These are phyloP conservation scores for Pythium phragmiticola DNA, from an alignment of 352 stramenopile genomes.

Conservation along the genomic window DNA sequence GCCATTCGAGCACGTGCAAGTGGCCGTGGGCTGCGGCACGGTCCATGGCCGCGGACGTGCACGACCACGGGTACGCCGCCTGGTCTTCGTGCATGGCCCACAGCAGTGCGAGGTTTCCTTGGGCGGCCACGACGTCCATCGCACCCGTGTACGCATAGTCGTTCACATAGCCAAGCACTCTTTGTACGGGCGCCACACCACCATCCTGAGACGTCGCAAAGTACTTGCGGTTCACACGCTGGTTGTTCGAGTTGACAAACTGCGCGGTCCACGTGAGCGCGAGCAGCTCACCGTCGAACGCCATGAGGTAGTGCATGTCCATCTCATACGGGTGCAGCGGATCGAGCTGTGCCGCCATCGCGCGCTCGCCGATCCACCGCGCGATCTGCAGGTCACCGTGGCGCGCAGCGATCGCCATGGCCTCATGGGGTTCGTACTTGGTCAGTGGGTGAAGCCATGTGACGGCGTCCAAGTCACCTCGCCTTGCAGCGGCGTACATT, in stretches of 20 bases:
- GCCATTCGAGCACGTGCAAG: constrained; percentile 34
- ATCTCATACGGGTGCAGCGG: constrained; percentile 8
- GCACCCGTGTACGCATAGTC: constrained; percentile 4
- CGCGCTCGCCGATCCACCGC: constrained; percentile 33
- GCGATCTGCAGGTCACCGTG: constrained; percentile 33
- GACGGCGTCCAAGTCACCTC: constrained; percentile 37
- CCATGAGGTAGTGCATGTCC: constrained; percentile 5
- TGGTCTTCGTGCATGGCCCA: constrained; percentile 15
- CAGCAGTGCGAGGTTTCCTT: constrained; percentile 7
- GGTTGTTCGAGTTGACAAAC: constrained; percentile 10
- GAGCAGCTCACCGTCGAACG: not conserved
- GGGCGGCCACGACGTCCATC: constrained; percentile 12
- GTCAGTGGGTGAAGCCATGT: constrained; percentile 37
- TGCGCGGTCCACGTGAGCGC: constrained; percentile 17
- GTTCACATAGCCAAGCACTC: constrained; percentile 6
- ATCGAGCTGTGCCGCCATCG: not conserved
- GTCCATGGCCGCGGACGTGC: constrained; percentile 11
- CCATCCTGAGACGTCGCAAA: not conserved
- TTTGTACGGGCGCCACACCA: constrained; percentile 6
- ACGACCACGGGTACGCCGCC: constrained; percentile 11
- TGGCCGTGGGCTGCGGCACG: constrained; percentile 27
- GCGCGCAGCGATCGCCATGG: constrained; percentile 44
- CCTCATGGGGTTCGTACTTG: constrained; percentile 34
- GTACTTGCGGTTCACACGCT: constrained; percentile 22
- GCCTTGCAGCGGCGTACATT: constrained; percentile 40